Percentiles rank a stretch among this genome's conserved stretches.
These are phyloP conservation scores for Lactarius hatsudake DNA, from an alignment of 768 basidiomycete genomes.

Conservation along the genomic window DNA sequence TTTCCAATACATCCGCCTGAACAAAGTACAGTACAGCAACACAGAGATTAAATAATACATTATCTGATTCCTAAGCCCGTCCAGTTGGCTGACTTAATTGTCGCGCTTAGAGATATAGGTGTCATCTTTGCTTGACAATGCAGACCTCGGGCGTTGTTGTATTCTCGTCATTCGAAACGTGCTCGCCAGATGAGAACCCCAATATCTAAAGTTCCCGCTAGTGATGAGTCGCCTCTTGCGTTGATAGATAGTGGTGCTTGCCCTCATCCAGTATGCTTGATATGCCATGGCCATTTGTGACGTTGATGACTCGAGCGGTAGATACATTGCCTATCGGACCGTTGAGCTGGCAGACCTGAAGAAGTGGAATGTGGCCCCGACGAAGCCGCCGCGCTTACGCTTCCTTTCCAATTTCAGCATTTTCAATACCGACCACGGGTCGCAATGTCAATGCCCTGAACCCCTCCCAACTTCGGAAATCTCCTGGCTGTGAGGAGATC, in stretches of 20 bases:
- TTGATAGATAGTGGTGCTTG: background rate
- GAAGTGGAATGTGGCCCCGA: constrained; percentile 48
- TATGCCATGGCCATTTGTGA: background rate
- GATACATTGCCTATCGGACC: constrained; percentile 45
- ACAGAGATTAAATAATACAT: no score
- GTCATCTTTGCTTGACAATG: background rate
- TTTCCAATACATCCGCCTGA: background rate
- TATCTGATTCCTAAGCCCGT: background rate
- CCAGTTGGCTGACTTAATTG: background rate
- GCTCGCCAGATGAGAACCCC: background rate
- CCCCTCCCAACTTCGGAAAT: constrained; percentile 35
- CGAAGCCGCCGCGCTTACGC: constrained; percentile 41
- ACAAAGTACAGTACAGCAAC: background rate
- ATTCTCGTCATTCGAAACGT: no score
- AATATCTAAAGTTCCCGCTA: background rate
- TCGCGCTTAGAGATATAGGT: background rate
- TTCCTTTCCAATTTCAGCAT: constrained; percentile 27
- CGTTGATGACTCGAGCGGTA: constrained; percentile 26
- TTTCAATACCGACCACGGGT: constrained; percentile 36
- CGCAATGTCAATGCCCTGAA: constrained; percentile 34
- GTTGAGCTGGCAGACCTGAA: constrained; percentile 53
- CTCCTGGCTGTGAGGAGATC: constrained; percentile 26
- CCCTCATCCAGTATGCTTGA: background rate
- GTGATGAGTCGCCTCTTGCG: background rate
- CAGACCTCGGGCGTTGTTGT: background rate